Evolutionary conservation across 768 basidiomycete species (phyloP), one percentile per base, ranked within the genome.

Genomic region (Trametopsis cervina): DNA sequence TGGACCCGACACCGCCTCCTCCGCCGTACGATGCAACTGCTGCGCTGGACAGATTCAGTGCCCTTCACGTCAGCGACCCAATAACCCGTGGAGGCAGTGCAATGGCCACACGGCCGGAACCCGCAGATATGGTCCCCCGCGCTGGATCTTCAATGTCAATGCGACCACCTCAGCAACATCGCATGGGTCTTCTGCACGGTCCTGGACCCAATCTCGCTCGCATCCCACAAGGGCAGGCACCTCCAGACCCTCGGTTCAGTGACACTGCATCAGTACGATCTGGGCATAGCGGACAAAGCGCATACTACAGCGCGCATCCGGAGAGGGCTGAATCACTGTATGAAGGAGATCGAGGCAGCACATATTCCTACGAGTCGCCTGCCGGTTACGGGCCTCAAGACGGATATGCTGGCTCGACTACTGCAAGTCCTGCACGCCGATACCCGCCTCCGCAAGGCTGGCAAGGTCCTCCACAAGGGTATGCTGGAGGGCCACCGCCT

Each of bases 31-130:
- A 77, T 62, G 60, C 76, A 35, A 71, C 74, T 5, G 64, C 65
- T 26, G 66, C 72, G 26, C 68, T 75, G 35, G 73, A 77, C 55
- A 61, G 70, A 37, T 79, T 87, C 63, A 71, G 73, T 39, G 65
- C 74, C 36, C 67, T 89, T 62, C 72, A 66, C 42, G 63, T 87
- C 49, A 64, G 63, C 44, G 78, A 79, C 52, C 74, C 76, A 39
- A 63, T 81, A 12, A 70, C 73, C 47, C 74, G 80, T 23, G 70
- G 74, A 4, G 73, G 73, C 15, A 81, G 81, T 17, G 77, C 81
- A 25, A 74, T 81, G 72, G 78, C 80, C 13, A 62, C 68, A 56
- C 71, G 69, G 42, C 54, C 23, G 60, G 64, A 47, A 35, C 44
- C 58, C 18, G 54, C 68, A 6, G 63, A 72, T 41, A 72, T 75